A percentile compares a stretch with the other conserved stretches of the same genome.
Conservation (phyloP, 345 rosid genomes). For the Euphorbia lathyris region DNA sequence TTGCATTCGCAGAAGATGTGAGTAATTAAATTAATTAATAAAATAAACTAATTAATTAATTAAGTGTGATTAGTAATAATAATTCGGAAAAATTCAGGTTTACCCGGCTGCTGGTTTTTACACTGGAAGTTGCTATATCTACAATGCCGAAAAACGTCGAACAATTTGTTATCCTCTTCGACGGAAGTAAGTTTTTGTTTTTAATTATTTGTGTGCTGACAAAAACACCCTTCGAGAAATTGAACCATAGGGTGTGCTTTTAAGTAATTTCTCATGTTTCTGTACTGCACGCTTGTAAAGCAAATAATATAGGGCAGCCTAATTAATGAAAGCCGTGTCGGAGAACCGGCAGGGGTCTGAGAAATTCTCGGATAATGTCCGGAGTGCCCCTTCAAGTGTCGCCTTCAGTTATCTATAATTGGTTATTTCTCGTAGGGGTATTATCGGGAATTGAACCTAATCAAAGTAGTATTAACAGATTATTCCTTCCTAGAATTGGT, state of each 20-base stretch:
- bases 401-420: conserved; percentile 17
- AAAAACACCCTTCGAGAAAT: background rate
- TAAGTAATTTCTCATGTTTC: conserved; percentile 12
- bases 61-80: too few relatives aligned
- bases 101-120: conserved; percentile 79
- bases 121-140: conserved; percentile 77
- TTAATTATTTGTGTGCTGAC: background rate
- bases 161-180: conserved; percentile 80
- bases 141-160: conserved; percentile 78
- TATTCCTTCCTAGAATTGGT: conserved; percentile 27
- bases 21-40: conserved; percentile 21
- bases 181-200: conserved; percentile 60
- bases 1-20: conserved; percentile 73
- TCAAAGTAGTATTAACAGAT: background rate
- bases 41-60: too few relatives aligned
- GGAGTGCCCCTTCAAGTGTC: conserved; percentile 40
- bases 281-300: conserved; percentile 31
- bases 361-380: conserved; percentile 40
- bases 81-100: conserved; percentile 37
- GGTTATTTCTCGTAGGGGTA: conserved; percentile 33
- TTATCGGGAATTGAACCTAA: conserved; percentile 44
- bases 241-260: conserved; percentile 11
- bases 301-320: background rate
- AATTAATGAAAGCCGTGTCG: conserved; percentile 29
- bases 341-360: conserved; percentile 41